Evolutionary conservation across 2,329 filamentous ascomycete genomes (phyloP).

Genomic region (Colletotrichum gigasporum): DNA sequence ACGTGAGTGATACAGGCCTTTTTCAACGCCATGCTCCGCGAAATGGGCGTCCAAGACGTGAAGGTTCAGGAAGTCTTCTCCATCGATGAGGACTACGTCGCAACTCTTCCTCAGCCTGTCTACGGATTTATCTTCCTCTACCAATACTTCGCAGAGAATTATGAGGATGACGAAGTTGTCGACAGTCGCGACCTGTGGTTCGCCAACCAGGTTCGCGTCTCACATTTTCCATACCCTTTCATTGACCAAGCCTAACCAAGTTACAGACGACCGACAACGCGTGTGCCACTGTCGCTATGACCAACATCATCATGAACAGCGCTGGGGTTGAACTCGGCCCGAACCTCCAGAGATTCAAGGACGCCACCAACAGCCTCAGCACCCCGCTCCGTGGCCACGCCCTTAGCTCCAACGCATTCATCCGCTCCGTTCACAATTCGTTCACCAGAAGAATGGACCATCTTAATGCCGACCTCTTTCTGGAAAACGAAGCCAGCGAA

Average conservation of each 20-base stretch:
- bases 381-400: constrained; percentile 80
- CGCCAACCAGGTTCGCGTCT: constrained; percentile 78
- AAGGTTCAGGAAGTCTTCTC: constrained; percentile 81
- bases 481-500: constrained; percentile 64
- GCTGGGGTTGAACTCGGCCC: constrained; percentile 72
- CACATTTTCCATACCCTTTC: not conserved
- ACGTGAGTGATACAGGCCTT: constrained; percentile 64
- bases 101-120: constrained; percentile 76
- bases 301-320: constrained; percentile 94
- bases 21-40: constrained; percentile 85
- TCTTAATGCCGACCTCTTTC: constrained; percentile 73
- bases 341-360: constrained; percentile 77
- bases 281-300: constrained; percentile 90
- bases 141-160: constrained; percentile 68
- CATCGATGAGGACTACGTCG: constrained; percentile 73
- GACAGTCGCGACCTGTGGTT: constrained; percentile 81
- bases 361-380: constrained; percentile 72
- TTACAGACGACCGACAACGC: constrained; percentile 79
- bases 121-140: constrained; percentile 92
- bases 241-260: not conserved
- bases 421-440: constrained; percentile 87
- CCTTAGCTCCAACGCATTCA: constrained; percentile 77
- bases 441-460: constrained; percentile 84
- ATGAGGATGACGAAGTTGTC: constrained; percentile 58
- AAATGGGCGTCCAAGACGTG: constrained; percentile 79